These are phyloP conservation scores for Aspergillus fructus DNA, from an alignment of 2,329 filamentous ascomycete genomes.

Conservation along the genomic window DNA sequence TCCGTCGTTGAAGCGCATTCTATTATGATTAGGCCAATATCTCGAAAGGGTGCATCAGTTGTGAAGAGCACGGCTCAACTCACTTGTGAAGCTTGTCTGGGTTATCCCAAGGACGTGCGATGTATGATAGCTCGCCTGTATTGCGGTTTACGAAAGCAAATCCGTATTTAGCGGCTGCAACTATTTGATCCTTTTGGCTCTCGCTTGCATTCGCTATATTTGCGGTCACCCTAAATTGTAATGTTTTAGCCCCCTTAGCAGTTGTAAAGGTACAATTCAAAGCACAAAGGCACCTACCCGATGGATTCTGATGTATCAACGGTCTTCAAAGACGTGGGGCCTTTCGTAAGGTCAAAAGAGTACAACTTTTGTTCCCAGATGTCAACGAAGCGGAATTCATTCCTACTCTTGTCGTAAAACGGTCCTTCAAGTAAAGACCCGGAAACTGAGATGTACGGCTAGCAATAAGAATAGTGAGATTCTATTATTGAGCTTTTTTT, in stretches of 20 bases:
- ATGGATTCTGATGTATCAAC: slow-evolving; percentile 60
- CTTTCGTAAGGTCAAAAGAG: slow-evolving; percentile 64
- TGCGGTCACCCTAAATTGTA: slow-evolving; percentile 62
- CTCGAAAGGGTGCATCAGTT: background rate
- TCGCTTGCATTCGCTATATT: slow-evolving; percentile 66
- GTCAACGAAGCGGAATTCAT: slow-evolving; percentile 56
- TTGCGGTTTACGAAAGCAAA: slow-evolving; percentile 72
- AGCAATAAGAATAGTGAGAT: slow-evolving; percentile 13
- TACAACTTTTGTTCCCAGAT: slow-evolving; percentile 76
- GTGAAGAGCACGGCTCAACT: slow-evolving; percentile 15
- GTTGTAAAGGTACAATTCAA: background rate
- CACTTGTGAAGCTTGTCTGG: slow-evolving; percentile 48
- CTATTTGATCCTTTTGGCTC: slow-evolving; percentile 59
- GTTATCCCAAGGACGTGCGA: slow-evolving; percentile 56
- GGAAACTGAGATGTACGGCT: slow-evolving; percentile 41
- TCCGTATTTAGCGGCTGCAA: slow-evolving; percentile 78
- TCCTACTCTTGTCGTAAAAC: slow-evolving; percentile 37
- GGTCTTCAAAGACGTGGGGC: slow-evolving; percentile 57
- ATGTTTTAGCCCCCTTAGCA: slow-evolving; percentile 46
- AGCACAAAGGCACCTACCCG: slow-evolving; percentile 42
- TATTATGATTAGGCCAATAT: slow-evolving; percentile 27
- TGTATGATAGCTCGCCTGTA: slow-evolving; percentile 56
- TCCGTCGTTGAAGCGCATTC: slow-evolving; percentile 72
- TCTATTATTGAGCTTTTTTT: background rate
- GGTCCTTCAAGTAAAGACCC: slow-evolving; percentile 44